Evolutionary conservation across 2,329 filamentous ascomycete genomes (phyloP).

Genomic region (Cladorrhinum sp.): DNA sequence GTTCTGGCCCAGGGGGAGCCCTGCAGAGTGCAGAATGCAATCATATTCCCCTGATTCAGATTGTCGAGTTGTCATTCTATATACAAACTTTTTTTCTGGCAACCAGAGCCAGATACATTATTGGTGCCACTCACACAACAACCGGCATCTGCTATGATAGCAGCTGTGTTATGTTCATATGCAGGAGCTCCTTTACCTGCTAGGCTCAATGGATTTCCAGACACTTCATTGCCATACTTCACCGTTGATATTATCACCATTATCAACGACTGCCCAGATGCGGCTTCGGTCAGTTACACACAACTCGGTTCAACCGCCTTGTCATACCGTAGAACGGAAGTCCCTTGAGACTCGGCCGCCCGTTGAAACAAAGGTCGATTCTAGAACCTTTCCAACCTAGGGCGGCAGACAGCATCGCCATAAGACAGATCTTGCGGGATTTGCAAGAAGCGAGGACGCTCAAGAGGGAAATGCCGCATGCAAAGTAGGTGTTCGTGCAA

Average conservation of each 20-base stretch:
- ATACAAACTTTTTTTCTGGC: not conserved
- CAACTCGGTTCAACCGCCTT: not conserved
- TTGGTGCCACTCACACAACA: not conserved
- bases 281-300: not conserved
- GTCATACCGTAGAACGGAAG: conserved; percentile 3
- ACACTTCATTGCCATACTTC: not conserved
- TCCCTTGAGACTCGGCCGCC: conserved; percentile 2
- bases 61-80: conserved; percentile 10
- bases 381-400: not conserved
- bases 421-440: conserved; percentile 16
- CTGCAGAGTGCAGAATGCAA: conserved; percentile 3
- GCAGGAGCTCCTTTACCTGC: not conserved
- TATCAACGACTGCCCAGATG: not conserved
- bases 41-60: not conserved
- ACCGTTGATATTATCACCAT: not conserved
- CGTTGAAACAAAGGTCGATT: not conserved
- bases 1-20: conserved; percentile 26
- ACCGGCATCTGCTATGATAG: not conserved
- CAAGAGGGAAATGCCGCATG: conserved; percentile 23
- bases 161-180: not conserved
- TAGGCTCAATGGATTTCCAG: not conserved
- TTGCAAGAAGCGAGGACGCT: conserved; percentile 16
- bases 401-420: not conserved
- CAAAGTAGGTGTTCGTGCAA: conserved; percentile 5
- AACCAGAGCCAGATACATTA: not conserved